A percentile compares a stretch with the other conserved stretches of the same genome.
Evolutionary conservation across 495 filamentous ascomycete genomes (phyloP).

Genomic region (Penicillium roqueforti): DNA sequence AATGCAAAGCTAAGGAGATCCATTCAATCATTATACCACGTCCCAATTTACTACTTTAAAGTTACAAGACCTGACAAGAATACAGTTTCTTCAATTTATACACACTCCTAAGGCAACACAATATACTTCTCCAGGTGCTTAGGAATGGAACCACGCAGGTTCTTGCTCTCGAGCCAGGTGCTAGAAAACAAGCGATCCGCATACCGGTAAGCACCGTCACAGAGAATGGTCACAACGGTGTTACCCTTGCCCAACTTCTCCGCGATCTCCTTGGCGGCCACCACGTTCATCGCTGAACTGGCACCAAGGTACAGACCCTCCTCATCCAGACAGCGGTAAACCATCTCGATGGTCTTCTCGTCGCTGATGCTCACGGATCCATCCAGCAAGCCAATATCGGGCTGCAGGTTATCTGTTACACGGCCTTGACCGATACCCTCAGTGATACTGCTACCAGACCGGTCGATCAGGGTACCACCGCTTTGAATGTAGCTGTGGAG

Average conservation of each 20-base stretch:
- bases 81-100: slow-evolving; percentile 16
- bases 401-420: slow-evolving; percentile 88
- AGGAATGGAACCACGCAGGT: slow-evolving; percentile 76
- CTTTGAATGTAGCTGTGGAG: slow-evolving; percentile 87
- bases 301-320: slow-evolving; percentile 96
- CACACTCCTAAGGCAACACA: slow-evolving; percentile 62
- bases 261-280: slow-evolving; percentile 89
- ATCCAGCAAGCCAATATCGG: slow-evolving; percentile 79
- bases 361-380: slow-evolving; percentile 83
- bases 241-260: slow-evolving; percentile 84
- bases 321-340: slow-evolving; percentile 94
- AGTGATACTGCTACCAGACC: slow-evolving; percentile 86
- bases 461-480: slow-evolving; percentile 74
- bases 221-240: slow-evolving; percentile 89
- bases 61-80: not conserved
- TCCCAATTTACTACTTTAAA: not conserved
- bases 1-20: not conserved
- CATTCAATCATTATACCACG: not conserved
- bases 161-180: slow-evolving; percentile 85
- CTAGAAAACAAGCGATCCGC: slow-evolving; percentile 87
- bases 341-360: slow-evolving; percentile 95
- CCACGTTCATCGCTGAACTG: slow-evolving; percentile 88
- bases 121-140: slow-evolving; percentile 86
- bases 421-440: slow-evolving; percentile 97
- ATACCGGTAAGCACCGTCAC: slow-evolving; percentile 94